A percentile compares a stretch with the other conserved stretches of the same genome.
Evolutionary conservation across 2,329 filamentous ascomycete species (phyloP).

Genomic region (Ophidiomyces ophidiicola): DNA sequence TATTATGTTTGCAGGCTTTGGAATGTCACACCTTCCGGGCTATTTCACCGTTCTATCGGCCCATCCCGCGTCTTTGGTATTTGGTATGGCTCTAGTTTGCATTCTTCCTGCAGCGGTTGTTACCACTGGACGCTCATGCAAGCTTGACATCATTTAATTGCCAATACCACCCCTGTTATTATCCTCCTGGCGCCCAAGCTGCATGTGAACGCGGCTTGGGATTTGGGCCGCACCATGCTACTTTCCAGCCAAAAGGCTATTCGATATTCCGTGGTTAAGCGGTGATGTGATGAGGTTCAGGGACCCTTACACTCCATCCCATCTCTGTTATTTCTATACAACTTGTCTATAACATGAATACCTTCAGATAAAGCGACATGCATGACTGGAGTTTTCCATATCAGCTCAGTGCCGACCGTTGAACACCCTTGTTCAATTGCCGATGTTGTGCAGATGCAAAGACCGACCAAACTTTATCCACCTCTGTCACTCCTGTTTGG

Average conservation of each 20-base stretch:
- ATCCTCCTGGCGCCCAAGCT: constrained; percentile 1
- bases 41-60: background rate
- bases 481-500: background rate
- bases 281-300: constrained; percentile 1
- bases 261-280: constrained; percentile 5
- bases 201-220: constrained; percentile 8
- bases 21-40: constrained; percentile 6
- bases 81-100: constrained; percentile 3
- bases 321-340: too few relatives aligned
- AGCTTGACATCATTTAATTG: constrained; percentile 7
- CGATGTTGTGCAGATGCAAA: constrained; percentile 6
- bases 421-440: constrained; percentile 8
- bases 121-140: constrained; percentile 6
- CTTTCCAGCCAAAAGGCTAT: background rate
- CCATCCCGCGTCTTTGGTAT: constrained; percentile 6
- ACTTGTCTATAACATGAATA: background rate
- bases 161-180: background rate
- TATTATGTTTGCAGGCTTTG: background rate
- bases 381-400: too few relatives aligned
- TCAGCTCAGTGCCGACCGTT: constrained; percentile 2
- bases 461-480: constrained; percentile 3
- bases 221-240: constrained; percentile 5
- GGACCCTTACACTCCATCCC: too few relatives aligned
- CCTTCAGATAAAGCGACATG: background rate
- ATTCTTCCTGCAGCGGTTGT: background rate